Evolutionary conservation across 306 rosid species (phyloP), one percentile per base, ranked within the genome.

Genomic region (Cucurbita ficifolia): DNA sequence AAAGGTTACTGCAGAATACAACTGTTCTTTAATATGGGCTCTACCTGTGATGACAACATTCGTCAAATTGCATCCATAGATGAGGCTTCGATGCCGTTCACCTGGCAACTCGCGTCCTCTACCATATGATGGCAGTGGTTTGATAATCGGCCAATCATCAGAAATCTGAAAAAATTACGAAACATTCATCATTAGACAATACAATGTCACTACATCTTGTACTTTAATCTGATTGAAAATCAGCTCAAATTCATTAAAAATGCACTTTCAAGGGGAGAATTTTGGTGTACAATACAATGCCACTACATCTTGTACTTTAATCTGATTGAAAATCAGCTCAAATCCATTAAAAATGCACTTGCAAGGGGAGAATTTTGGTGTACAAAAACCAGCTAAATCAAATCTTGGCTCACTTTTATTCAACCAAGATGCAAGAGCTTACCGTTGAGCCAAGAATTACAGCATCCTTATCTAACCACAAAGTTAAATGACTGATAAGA

Each of bases 81-180:
- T 86, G 73, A 92, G 91, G 74, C 96, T 88, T 71, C 17, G 78
- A 78, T 87, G 90, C 81, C 98, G 88, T 82, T 86, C 85, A 72
- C 98, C 96, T 0, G 92, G 86, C 69, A 86, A 78, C 79, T 92
- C 98, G 81, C 98, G 86, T 36, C 98, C 98, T 75, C 89, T 87
- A 62, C 98, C 98, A 75, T 92, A 92, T 0, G 98, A 90, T 1
- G 96, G 96, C 24, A 92, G 81, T 19, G 96, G 96, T 36, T 88
- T 92, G 46, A 86, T 79, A 74, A 92, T 74, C 14, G 92, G 96
- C 96, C 98, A 92, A 74, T 87, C 93, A 35, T 79, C 45, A 60
- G 45, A 60, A 21, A 29, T 13, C 67, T 60, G 67, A 35, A 60
- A 22, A 59, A 60, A 16, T 2, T 29, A 29, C 12, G 17, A 5